phyloP scores from a whole-genome alignment of 345 rosid species.

The Brassica carinata region DNA sequence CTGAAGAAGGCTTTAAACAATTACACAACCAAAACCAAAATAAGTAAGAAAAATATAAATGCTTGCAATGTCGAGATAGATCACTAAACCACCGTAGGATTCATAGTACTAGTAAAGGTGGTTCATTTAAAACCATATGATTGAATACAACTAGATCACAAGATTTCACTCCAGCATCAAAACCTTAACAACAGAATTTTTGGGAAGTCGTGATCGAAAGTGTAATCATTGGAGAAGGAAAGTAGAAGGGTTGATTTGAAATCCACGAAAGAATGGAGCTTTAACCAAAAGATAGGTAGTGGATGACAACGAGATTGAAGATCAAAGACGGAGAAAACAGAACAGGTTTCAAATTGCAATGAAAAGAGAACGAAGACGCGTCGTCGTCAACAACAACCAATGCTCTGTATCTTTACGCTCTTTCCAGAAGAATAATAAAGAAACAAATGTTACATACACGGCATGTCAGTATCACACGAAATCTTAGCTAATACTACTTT shows the following conservation, averaged over 20 bases:
- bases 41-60: too few relatives aligned
- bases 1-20: slow-evolving; percentile 46
- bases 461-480: too few relatives aligned
- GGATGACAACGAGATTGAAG: neutral
- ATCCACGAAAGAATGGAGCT: neutral
- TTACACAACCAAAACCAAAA: slow-evolving; percentile 25
- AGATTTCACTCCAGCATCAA: too few relatives aligned
- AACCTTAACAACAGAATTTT: neutral
- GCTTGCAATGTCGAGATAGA: neutral
- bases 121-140: too few relatives aligned
- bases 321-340: too few relatives aligned
- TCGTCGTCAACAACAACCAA: neutral
- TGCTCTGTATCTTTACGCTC: neutral
- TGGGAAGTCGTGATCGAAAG: too few relatives aligned
- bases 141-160: too few relatives aligned
- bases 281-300: neutral
- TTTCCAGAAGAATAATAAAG: neutral
- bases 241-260: neutral
- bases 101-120: too few relatives aligned
- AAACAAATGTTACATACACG: neutral
- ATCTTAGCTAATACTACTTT: neutral
- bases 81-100: too few relatives aligned
- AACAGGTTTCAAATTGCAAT: too few relatives aligned
- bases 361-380: too few relatives aligned
- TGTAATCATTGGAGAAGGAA: neutral